A percentile compares a stretch with the other conserved stretches of the same genome.
Evolutionary conservation across 352 stramenopile species (phyloP).

Genomic region (Phytophthora sojae): DNA sequence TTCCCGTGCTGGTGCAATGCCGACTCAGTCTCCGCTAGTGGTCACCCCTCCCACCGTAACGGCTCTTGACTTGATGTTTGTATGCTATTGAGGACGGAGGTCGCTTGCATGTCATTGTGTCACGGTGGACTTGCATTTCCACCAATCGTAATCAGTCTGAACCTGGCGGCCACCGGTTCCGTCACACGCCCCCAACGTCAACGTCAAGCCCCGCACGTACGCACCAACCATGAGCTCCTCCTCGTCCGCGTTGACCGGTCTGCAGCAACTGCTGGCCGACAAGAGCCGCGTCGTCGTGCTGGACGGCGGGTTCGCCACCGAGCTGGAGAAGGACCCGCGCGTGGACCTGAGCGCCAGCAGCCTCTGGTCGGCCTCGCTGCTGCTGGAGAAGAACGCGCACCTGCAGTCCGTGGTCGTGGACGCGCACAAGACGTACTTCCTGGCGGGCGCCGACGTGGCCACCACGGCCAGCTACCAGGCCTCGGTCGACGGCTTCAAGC

Average conservation of each 20-base stretch:
- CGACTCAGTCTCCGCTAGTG: conserved; percentile 7
- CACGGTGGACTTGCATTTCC: conserved; percentile 25
- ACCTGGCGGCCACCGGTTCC: conserved; percentile 3
- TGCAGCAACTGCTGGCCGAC: conserved; percentile 42
- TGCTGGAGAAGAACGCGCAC: conserved; percentile 60
- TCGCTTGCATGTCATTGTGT: conserved; percentile 24
- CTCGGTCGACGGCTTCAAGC: conserved; percentile 83
- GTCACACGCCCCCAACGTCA: conserved; percentile 4
- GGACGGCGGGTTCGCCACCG: conserved; percentile 80
- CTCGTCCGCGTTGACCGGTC: conserved; percentile 33
- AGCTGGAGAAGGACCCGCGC: conserved; percentile 78
- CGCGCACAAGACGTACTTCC: conserved; percentile 80
- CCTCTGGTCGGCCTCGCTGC: conserved; percentile 80
- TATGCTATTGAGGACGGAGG: conserved; percentile 10
- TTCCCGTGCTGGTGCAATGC: background rate
- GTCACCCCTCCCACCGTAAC: conserved; percentile 26
- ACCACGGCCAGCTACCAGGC: conserved; percentile 90
- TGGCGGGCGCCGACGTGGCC: conserved; percentile 78
- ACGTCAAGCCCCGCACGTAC: conserved; percentile 22
- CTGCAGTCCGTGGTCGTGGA: conserved; percentile 68
- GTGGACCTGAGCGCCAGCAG: conserved; percentile 60
- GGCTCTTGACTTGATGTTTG: background rate
- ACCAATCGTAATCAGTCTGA: conserved; percentile 19
- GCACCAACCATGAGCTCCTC: conserved; percentile 21
- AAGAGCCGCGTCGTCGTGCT: conserved; percentile 60